A percentile compares a stretch with the other conserved stretches of the same genome.
phyloP scores from a whole-genome alignment of 768 basidiomycete species.

The Rhodotorula paludigena region DNA sequence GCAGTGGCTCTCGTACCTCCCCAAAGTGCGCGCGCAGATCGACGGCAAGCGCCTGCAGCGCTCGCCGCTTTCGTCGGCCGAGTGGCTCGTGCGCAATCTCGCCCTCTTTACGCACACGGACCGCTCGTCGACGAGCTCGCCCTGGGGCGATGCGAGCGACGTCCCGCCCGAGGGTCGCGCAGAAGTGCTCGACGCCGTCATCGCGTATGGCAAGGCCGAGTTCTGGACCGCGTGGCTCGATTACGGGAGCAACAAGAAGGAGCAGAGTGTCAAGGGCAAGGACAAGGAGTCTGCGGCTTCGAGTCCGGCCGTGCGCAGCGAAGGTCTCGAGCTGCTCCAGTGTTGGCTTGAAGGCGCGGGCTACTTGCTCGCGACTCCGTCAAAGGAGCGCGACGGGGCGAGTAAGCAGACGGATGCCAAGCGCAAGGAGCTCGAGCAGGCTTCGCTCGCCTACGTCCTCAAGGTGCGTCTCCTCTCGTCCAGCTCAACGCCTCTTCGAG shows the following conservation, averaged over 20 bases:
- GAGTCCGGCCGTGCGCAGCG: not conserved
- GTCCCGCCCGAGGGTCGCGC: conserved; percentile 28
- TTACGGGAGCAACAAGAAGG: not conserved
- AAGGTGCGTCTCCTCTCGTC: conserved; percentile 14
- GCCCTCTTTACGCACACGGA: conserved; percentile 8
- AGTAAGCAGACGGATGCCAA: conserved; percentile 12
- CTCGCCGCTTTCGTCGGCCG: conserved; percentile 15
- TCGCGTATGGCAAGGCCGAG: conserved; percentile 17
- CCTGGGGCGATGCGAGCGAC: conserved; percentile 27
- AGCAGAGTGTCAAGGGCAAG: conserved; percentile 8
- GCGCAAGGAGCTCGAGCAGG: conserved; percentile 20
- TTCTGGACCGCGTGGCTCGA: conserved; percentile 22
- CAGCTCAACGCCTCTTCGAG: not conserved
- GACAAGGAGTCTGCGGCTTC: not conserved
- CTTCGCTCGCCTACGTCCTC: conserved; percentile 5
- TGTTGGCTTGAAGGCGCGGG: conserved; percentile 18
- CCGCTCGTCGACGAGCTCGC: not conserved
- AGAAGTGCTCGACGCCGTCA: not conserved
- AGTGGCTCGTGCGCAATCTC: conserved; percentile 6
- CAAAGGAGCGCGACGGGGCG: not conserved
- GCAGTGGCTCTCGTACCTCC: not conserved
- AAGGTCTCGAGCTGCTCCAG: conserved; percentile 14
- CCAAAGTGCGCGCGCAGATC: conserved; percentile 6
- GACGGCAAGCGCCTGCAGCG: not conserved
- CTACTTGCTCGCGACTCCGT: not conserved